Percentiles rank a stretch among this genome's conserved stretches.
phyloP scores from a whole-genome alignment of 2,329 filamentous ascomycete genomes.

The Nothophaeocryptopus gaeumannii region DNA sequence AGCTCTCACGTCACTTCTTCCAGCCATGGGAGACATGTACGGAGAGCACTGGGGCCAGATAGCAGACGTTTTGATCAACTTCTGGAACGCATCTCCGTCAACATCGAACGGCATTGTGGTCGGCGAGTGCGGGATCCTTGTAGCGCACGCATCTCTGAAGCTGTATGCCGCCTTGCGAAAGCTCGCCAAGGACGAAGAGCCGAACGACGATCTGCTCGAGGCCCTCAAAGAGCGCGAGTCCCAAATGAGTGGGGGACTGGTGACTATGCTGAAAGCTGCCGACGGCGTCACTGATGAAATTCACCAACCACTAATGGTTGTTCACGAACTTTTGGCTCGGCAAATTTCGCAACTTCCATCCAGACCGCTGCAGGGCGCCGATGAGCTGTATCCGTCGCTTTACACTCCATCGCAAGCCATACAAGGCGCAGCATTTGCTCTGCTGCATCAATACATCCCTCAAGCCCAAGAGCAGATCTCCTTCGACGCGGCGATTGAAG shows the following conservation, averaged over 20 bases:
- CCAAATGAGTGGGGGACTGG: constrained; percentile 55
- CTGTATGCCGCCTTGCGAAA: constrained; percentile 63
- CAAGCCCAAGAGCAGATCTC: constrained; percentile 76
- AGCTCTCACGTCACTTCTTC: constrained; percentile 58
- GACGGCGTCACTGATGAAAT: constrained; percentile 50
- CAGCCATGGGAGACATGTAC: constrained; percentile 76
- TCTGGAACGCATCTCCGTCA: constrained; percentile 32
- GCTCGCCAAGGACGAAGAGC: constrained; percentile 56
- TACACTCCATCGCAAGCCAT: constrained; percentile 71
- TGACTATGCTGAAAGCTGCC: constrained; percentile 59
- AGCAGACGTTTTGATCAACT: constrained; percentile 35
- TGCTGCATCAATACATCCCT: constrained; percentile 79
- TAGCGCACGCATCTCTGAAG: constrained; percentile 69
- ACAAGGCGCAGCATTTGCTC: constrained; percentile 74
- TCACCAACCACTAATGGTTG: constrained; percentile 68
- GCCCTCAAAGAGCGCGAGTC: constrained; percentile 62
- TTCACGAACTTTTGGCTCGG: constrained; percentile 71
- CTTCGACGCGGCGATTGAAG: constrained; percentile 70
- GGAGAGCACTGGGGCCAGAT: constrained; percentile 76
- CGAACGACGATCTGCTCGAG: constrained; percentile 84
- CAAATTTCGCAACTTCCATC: constrained; percentile 64
- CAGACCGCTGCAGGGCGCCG: constrained; percentile 50
- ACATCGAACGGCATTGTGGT: constrained; percentile 6
- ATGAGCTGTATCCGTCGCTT: constrained; percentile 71
- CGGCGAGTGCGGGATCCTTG: constrained; percentile 25